phyloP scores from a whole-genome alignment of 768 basidiomycete genomes.

The Lactarius indigo region DNA sequence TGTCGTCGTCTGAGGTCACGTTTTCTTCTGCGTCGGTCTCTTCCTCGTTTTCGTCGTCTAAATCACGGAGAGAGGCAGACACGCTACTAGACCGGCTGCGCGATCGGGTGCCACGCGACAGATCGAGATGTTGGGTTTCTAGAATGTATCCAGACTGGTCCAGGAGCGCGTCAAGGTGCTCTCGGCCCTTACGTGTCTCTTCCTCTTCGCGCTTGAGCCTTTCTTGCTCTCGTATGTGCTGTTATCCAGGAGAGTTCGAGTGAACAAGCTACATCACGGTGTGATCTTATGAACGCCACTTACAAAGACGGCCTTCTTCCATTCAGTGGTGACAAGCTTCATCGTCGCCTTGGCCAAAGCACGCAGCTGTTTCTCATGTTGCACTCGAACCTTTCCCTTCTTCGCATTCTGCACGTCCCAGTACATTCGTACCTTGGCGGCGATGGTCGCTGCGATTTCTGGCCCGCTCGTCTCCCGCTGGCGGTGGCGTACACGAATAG shows the following conservation, averaged over 20 bases:
- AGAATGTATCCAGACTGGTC: slow-evolving; percentile 85
- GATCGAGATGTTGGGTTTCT: slow-evolving; percentile 75
- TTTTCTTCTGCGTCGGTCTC: slow-evolving; percentile 28
- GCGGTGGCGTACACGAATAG: slow-evolving; percentile 35
- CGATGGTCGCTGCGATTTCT: slow-evolving; percentile 52
- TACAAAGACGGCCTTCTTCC: slow-evolving; percentile 86
- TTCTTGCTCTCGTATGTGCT: slow-evolving; percentile 75
- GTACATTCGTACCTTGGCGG: slow-evolving; percentile 62
- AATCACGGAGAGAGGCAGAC: slow-evolving; percentile 26
- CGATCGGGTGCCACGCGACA: slow-evolving; percentile 48
- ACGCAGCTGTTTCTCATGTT: slow-evolving; percentile 65
- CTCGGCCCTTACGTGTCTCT: slow-evolving; percentile 72
- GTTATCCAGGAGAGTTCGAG: not conserved
- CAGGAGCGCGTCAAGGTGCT: slow-evolving; percentile 86
- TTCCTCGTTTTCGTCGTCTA: slow-evolving; percentile 18
- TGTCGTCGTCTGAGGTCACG: slow-evolving; percentile 31
- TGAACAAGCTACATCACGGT: not conserved
- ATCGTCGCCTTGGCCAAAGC: slow-evolving; percentile 69
- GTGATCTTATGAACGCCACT: slow-evolving; percentile 31
- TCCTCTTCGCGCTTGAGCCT: slow-evolving; percentile 65
- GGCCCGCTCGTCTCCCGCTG: slow-evolving; percentile 35
- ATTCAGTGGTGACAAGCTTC: slow-evolving; percentile 67
- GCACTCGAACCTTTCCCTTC: slow-evolving; percentile 53
- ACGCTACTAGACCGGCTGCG: slow-evolving; percentile 56
- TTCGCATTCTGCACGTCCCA: slow-evolving; percentile 67